These are phyloP conservation scores for Backusella mclennaniae DNA, from an alignment of 192 early-diverging fungal species.

Conservation along the genomic window DNA sequence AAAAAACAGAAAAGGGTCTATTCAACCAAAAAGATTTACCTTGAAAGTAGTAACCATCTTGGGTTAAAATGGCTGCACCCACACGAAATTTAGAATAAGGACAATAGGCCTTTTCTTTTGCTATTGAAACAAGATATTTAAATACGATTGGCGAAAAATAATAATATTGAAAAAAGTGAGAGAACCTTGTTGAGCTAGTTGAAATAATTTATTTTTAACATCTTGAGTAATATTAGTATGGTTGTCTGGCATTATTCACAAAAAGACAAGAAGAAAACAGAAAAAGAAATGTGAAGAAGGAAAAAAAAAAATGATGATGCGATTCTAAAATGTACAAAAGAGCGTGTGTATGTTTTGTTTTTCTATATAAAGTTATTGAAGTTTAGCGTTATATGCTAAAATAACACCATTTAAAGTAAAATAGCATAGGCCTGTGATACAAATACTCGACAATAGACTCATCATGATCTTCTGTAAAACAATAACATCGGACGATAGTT, in stretches of 20 bases:
- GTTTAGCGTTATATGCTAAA: background rate
- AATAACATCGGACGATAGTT: background rate
- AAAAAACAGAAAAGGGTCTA: no score
- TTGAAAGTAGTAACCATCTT: constrained; percentile 43
- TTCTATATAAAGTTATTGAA: background rate
- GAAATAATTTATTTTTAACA: background rate
- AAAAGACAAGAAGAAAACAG: background rate
- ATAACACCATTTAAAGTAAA: background rate
- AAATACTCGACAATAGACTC: background rate
- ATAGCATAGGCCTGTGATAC: background rate
- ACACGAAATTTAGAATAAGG: constrained; percentile 95
- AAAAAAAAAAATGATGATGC: background rate
- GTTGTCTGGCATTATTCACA: background rate
- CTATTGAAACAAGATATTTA: constrained; percentile 24
- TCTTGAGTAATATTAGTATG: background rate
- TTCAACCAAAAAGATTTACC: background rate
- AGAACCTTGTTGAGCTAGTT: background rate
- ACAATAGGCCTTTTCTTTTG: constrained; percentile 72
- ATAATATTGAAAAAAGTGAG: background rate
- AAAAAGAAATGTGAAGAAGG: background rate
- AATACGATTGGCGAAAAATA: background rate
- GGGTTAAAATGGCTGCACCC: constrained; percentile 76
- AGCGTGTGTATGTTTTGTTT: background rate
- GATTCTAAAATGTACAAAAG: background rate
- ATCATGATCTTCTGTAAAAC: background rate